These are phyloP conservation scores for Ustilago curta DNA, from an alignment of 1,284 basidiomycete species.

Conservation along the genomic window DNA sequence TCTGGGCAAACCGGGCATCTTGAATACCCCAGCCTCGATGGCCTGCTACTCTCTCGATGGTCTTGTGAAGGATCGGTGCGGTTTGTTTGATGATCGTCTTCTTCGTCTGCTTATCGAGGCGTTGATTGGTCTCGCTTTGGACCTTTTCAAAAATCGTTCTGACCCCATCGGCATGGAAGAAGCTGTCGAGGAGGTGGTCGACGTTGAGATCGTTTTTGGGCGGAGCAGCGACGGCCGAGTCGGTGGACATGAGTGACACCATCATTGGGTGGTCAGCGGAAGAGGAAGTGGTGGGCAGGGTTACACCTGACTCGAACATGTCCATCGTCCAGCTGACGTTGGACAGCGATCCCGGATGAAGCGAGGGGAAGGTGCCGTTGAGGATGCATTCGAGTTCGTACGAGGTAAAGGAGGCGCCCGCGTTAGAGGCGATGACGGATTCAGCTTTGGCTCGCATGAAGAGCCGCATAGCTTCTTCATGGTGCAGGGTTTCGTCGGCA, in stretches of 20 bases:
- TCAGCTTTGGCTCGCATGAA: slow-evolving; percentile 33
- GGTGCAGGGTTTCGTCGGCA: slow-evolving; percentile 10
- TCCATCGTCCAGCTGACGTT: slow-evolving; percentile 36
- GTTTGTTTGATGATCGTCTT: slow-evolving; percentile 40
- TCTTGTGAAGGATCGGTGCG: slow-evolving; percentile 35
- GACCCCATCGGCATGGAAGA: slow-evolving; percentile 40
- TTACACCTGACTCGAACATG: slow-evolving; percentile 21
- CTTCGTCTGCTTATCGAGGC: slow-evolving; percentile 24
- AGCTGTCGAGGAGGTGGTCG: slow-evolving; percentile 34
- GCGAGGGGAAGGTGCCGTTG: slow-evolving; percentile 9
- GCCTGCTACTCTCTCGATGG: slow-evolving; percentile 35
- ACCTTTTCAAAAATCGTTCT: slow-evolving; percentile 19
- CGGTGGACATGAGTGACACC: slow-evolving; percentile 3
- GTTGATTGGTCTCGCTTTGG: not conserved
- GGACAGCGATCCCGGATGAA: slow-evolving; percentile 21
- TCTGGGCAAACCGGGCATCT: slow-evolving; percentile 24
- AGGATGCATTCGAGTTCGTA: slow-evolving; percentile 28
- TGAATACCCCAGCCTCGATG: slow-evolving; percentile 41
- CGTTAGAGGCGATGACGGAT: slow-evolving; percentile 22
- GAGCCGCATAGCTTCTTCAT: slow-evolving; percentile 28
- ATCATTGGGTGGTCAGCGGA: not conserved
- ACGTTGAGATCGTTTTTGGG: slow-evolving; percentile 5
- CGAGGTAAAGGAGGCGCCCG: slow-evolving; percentile 6
- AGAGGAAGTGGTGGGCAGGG: slow-evolving; percentile 15
- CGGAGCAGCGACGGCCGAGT: not conserved